These are phyloP conservation scores for Capsicum rhomboideum DNA, from an alignment of 257 asterid genomes.

Conservation along the genomic window DNA sequence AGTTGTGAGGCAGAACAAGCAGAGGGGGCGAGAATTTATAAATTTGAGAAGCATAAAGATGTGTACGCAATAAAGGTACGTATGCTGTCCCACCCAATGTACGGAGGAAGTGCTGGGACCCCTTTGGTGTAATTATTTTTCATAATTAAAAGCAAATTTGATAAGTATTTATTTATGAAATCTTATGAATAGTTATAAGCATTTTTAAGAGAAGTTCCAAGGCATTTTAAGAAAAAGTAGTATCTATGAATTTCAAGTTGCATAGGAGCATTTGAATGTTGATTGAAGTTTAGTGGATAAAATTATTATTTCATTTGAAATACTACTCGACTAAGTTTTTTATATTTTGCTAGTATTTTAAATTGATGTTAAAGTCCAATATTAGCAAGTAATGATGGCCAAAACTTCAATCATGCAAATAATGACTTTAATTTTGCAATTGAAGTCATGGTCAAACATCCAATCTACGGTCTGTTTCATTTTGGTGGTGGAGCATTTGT, in stretches of 20 bases:
- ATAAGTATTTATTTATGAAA: background rate
- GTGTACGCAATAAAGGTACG: slow-evolving; percentile 40
- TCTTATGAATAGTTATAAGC: background rate
- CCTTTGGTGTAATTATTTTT: background rate
- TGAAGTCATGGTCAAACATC: background rate
- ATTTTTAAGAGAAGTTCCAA: background rate
- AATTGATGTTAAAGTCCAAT: background rate
- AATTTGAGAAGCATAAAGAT: background rate
- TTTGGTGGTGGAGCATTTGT: background rate
- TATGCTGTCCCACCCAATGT: slow-evolving; percentile 28
- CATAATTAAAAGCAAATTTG: background rate
- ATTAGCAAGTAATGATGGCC: background rate
- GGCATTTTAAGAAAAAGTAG: background rate
- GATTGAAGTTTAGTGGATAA: no score
- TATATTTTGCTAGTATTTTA: background rate
- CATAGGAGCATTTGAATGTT: no score
- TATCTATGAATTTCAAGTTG: no score
- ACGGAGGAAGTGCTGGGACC: slow-evolving; percentile 36
- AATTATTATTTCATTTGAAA: background rate
- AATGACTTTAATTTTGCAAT: background rate
- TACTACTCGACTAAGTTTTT: background rate
- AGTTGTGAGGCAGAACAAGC: slow-evolving; percentile 1
- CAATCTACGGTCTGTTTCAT: background rate
- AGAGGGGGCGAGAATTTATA: slow-evolving; percentile 30
- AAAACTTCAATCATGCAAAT: background rate